Base-by-base conservation (phyloP, 2,329 filamentous ascomycete genomes). In the Stachybotrys elegans region DNA sequence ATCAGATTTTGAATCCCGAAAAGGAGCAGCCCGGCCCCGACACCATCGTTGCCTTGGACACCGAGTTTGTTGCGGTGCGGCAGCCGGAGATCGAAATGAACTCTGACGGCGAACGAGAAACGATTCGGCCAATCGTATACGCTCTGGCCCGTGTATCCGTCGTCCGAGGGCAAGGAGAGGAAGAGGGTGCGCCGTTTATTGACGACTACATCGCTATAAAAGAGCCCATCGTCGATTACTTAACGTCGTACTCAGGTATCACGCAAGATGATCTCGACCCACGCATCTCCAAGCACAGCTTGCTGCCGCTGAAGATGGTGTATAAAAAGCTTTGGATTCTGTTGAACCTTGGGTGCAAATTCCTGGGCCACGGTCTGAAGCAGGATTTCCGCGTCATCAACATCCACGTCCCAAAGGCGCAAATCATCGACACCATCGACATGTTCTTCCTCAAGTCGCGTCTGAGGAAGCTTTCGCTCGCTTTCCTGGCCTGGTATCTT, bases 321-420 rank as follows among this genome's bases (percentile, higher is more conserved):
- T 98, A 97, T 74, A 98, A 98, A 68, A 96, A 96, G 64, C 81
- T 98, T 22, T 98, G 94, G 94, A 80, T 97, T 14, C 76, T 98
- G 16, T 78, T 98, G 23, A 98, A 98, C 60, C 76, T 97, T 0
- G 93, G 93, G 39, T 95, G 90, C 67, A 81, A 88, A 50, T 98
- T 98, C 61, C 79, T 98, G 5, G 93, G 93, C 3, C 93, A 98
- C 58, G 92, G 92, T 4, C 74, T 98, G 34, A 88, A 88, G 53
- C 92, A 93, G 55, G 93, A 98, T 66, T 97, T 98, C 69, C 88
- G 93, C 43, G 95, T 95, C 44, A 95, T 95, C 67, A 98, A 98
- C 64, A 96, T 98, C 44, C 88, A 96, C 62, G 86, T 98, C 0
- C 93, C 94, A 2, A 88, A 85, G 60, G 67, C 79, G 4, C 93